These are phyloP conservation scores for Talinum fruticosum DNA, from an alignment of 148 eudicot species.

Conservation along the genomic window DNA sequence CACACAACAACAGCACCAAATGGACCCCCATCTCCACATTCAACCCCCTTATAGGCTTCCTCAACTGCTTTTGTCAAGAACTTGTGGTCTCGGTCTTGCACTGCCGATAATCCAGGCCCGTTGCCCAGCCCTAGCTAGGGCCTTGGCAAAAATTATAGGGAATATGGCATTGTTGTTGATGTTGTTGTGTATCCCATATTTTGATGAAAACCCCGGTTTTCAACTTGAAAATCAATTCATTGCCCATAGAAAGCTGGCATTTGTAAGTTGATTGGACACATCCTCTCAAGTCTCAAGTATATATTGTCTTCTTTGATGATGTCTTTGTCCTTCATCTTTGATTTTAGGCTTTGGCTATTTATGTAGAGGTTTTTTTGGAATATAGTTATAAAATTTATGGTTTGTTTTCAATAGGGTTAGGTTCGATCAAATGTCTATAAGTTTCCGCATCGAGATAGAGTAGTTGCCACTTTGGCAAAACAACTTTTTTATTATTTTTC, in stretches of 20 bases:
- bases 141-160: slow-evolving; percentile 30
- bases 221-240: slow-evolving; percentile 41
- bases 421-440: not conserved
- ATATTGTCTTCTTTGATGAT: not conserved
- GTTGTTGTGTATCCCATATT: slow-evolving; percentile 27
- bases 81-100: slow-evolving; percentile 62
- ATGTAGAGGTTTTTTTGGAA: not conserved
- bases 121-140: no score
- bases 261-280: slow-evolving; percentile 29
- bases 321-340: not conserved
- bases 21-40: slow-evolving; percentile 68
- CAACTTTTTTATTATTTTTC: no score
- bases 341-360: not conserved
- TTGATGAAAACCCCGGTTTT: slow-evolving; percentile 32
- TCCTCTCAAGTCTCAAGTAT: slow-evolving; percentile 3
- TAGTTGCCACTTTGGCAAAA: not conserved
- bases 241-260: slow-evolving; percentile 27
- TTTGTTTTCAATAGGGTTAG: not conserved
- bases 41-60: slow-evolving; percentile 73
- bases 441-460: not conserved
- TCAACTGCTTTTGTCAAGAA: slow-evolving; percentile 60
- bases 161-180: slow-evolving; percentile 27
- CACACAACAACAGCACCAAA: slow-evolving; percentile 70
- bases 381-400: no score
- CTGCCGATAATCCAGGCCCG: slow-evolving; percentile 39